phyloP scores from a whole-genome alignment of 1,284 basidiomycete genomes.

The Boletus sp. region DNA sequence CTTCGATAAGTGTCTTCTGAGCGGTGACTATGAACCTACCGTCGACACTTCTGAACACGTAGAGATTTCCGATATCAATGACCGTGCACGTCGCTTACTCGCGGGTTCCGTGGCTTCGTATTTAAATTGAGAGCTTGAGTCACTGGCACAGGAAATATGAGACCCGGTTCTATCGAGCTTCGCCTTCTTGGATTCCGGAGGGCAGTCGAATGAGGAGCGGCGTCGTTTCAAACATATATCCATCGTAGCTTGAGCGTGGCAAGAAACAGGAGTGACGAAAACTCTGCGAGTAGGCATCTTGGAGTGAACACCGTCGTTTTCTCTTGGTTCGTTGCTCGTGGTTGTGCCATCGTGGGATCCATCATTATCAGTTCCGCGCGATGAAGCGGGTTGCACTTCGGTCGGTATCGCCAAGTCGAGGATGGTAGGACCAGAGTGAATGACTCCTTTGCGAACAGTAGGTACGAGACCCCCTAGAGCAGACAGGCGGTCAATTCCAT shows the following conservation, averaged over 20 bases:
- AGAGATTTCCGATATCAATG: constrained; percentile 24
- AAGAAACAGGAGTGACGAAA: background rate
- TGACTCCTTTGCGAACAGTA: background rate
- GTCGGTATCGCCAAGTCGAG: background rate
- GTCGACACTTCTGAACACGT: constrained; percentile 4
- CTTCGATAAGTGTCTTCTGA: background rate
- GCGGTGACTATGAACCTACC: constrained; percentile 7
- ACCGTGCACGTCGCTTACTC: constrained; percentile 30
- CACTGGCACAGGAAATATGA: background rate
- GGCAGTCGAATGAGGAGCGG: constrained; percentile 4
- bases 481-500: background rate
- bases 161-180: constrained; percentile 15
- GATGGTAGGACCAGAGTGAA: background rate
- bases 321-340: background rate
- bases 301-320: background rate
- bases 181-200: constrained; percentile 16
- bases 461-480: background rate
- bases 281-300: background rate
- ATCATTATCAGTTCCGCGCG: background rate
- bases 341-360: background rate
- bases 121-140: background rate
- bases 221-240: constrained; percentile 18
- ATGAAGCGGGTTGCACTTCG: background rate
- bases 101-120: constrained; percentile 26
- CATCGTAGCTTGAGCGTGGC: background rate